Percentiles rank a stretch among this genome's conserved stretches.
Evolutionary conservation across 2,329 filamentous ascomycete genomes (phyloP).

Genomic region (Teratosphaeria destructans): DNA sequence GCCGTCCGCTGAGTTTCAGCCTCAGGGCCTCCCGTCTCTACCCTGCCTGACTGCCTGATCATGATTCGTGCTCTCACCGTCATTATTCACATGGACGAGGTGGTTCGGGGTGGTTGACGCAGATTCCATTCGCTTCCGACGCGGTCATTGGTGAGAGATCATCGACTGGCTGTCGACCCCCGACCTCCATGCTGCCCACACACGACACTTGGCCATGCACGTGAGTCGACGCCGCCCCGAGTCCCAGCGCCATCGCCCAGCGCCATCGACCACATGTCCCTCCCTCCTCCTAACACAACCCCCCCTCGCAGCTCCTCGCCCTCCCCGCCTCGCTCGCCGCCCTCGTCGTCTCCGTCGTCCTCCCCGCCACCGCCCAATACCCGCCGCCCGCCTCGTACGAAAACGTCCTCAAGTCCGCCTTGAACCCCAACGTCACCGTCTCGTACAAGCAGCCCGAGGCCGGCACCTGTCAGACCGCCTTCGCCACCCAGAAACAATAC

Average conservation of each 20-base stretch:
- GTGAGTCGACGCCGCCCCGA: not conserved
- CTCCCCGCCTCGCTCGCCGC: conserved; percentile 18
- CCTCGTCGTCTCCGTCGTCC: conserved; percentile 10
- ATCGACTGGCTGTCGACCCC: not conserved
- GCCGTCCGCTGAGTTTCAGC: not conserved
- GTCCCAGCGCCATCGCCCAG: too few relatives aligned
- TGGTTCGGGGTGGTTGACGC: not conserved
- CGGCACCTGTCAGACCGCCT: conserved; percentile 55
- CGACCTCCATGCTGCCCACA: not conserved
- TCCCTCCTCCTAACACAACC: conserved; percentile 1
- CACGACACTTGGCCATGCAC: not conserved
- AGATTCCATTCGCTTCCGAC: not conserved
- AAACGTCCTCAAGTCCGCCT: conserved; percentile 50
- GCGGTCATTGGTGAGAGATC: not conserved
- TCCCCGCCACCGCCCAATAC: conserved; percentile 25
- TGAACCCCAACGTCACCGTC: conserved; percentile 54
- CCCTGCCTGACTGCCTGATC: too few relatives aligned
- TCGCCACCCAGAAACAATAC: conserved; percentile 56
- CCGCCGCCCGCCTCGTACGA: conserved; percentile 30
- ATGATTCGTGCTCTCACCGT: not conserved
- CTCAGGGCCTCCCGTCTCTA: too few relatives aligned
- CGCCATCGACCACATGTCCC: not conserved
- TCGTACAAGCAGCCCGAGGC: conserved; percentile 53
- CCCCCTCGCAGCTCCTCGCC: not conserved
- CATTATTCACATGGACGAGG: not conserved